Evolutionary conservation across 2,329 filamentous ascomycete genomes (phyloP), one percentile per base, ranked within the genome.

Genomic region (Stagonosporopsis vannaccii): DNA sequence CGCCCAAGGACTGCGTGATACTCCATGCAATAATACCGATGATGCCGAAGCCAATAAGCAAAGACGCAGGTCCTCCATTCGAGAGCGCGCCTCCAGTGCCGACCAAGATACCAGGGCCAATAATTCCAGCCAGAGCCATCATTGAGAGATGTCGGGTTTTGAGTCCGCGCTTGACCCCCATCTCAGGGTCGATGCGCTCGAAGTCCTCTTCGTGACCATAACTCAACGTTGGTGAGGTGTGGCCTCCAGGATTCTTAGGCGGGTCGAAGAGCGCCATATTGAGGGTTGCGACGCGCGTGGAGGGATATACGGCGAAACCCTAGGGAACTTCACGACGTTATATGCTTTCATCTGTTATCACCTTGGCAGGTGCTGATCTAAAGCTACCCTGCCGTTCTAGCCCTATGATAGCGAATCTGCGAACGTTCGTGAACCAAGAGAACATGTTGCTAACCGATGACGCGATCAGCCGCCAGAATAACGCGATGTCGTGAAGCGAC

Each of bases 1-100:
- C 90, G 19, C 90, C 90, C 6, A 92, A 77, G 4, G 85, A 88
- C 78, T 91, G 89, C 85, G 90, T 91, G 61, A 89, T 84, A 62
- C 80, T 82, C 56, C 69, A 84, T 2, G 89, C 88, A 58, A 91
- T 84, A 59, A 91, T 82, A 12, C 87, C 90, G 56, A 92, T 85
- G 59, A 91, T 82, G 11, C 87, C 89, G 61, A 92, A 93, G 1
- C 89, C 89, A 67, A 92, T 91, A 32, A 92, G 73, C 44, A 91
- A 76, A 0, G 88, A 86, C 0, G 88, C 90, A 15, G 90, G 90
- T 0, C 90, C 90, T 51, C 89, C 89, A 37, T 81, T 84, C 12
- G 84, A 80, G 22, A 93, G 78, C 0, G 90, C 90, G 42, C 87
- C 85, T 32, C 90, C 90, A 2, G 87, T 84, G 15, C 89, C 90